Evolutionary conservation across 495 filamentous ascomycete genomes (phyloP).

Genomic region (Penicillium odoratum): DNA sequence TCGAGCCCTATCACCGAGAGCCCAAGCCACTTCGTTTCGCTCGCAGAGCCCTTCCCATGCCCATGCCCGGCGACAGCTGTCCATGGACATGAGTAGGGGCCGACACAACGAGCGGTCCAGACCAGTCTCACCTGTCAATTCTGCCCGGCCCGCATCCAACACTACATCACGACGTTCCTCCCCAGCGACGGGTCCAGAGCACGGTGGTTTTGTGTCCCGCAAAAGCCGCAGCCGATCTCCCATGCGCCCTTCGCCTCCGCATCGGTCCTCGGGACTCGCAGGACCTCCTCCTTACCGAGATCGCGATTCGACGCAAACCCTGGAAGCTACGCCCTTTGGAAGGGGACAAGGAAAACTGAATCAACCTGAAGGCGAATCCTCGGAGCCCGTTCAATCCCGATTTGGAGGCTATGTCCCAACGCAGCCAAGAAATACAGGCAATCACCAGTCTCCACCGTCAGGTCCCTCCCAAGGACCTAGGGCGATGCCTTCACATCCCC

Average conservation of each 20-base stretch:
- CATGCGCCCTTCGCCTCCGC: constrained; percentile 10
- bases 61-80: constrained; percentile 15
- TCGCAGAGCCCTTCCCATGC: constrained; percentile 18
- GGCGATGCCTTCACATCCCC: constrained; percentile 47
- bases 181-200: constrained; percentile 27
- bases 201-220: constrained; percentile 11
- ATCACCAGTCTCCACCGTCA: constrained; percentile 42
- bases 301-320: constrained; percentile 11
- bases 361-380: constrained; percentile 2
- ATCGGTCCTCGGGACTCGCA: constrained; percentile 10
- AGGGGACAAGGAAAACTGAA: constrained; percentile 2
- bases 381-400: constrained; percentile 10
- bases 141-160: constrained; percentile 21
- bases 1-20: constrained; percentile 28
- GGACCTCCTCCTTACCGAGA: constrained; percentile 16
- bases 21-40: constrained; percentile 3
- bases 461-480: constrained; percentile 50
- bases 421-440: constrained; percentile 37
- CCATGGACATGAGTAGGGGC: constrained; percentile 8
- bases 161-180: constrained; percentile 33
- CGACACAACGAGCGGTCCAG: constrained; percentile 12
- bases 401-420: constrained; percentile 27
- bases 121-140: constrained; percentile 25
- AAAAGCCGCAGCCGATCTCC: constrained; percentile 26
- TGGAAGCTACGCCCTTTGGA: not conserved